Evolutionary conservation across 805 yeast species (phyloP).

Genomic region (Myxozyma neglecta): DNA sequence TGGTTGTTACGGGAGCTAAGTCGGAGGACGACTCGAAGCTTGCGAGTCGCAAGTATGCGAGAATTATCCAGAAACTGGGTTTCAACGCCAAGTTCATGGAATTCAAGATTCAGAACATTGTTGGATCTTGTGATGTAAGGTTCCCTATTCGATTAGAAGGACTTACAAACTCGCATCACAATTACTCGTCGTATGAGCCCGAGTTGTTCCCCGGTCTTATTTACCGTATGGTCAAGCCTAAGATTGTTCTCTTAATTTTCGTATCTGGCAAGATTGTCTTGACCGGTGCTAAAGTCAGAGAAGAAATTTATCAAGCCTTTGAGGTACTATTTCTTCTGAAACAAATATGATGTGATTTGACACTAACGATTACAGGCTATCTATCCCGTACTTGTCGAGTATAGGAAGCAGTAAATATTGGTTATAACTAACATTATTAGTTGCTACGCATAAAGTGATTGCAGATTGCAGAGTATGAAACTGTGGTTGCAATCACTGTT

Average conservation of each 20-base stretch:
- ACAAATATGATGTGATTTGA: background rate
- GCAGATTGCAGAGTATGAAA: background rate
- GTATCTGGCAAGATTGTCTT: conserved; percentile 96
- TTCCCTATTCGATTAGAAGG: conserved; percentile 98
- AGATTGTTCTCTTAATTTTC: conserved; percentile 90
- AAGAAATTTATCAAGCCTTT: conserved; percentile 96
- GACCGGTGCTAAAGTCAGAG: conserved; percentile 98
- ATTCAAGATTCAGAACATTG: conserved; percentile 96
- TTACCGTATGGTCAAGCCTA: conserved; percentile 99
- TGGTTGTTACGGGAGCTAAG: conserved; percentile 99
- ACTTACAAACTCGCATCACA: conserved; percentile 95
- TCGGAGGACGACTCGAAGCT: conserved; percentile 97
- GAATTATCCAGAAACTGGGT: conserved; percentile 96
- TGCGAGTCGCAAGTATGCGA: conserved; percentile 95
- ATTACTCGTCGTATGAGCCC: conserved; percentile 86
- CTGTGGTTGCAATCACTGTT: background rate
- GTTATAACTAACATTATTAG: background rate
- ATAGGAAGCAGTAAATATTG: conserved; percentile 65
- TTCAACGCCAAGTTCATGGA: conserved; percentile 97
- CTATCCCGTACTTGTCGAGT: conserved; percentile 96
- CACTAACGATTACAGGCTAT: conserved; percentile 54
- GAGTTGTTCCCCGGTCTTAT: conserved; percentile 97
- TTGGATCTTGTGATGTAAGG: conserved; percentile 97
- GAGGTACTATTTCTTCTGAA: conserved; percentile 46
- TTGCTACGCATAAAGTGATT: background rate